Base-by-base conservation (phyloP, 2,329 filamentous ascomycete species). In the Ophiostoma pallidulum region DNA sequence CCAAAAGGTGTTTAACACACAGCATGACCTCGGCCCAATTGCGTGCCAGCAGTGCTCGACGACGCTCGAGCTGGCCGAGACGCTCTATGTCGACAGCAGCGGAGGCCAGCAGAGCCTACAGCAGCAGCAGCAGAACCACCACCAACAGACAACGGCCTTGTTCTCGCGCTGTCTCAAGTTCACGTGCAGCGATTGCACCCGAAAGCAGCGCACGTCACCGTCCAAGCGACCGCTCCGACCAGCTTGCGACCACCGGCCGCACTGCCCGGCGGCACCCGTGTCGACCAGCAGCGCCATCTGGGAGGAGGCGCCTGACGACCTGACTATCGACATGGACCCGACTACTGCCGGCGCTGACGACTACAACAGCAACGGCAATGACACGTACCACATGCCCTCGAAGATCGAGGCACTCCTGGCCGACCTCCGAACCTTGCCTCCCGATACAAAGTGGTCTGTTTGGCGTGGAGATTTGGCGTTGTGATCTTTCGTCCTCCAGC, bases 141-240 rank as follows among this genome's bases (percentile, higher is more conserved):
- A 37, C 0, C 24, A 47, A 0, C 18, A 41, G 7, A 26, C 13
- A 20, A 24, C 47, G 1, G 50, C 61, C 0, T 44, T 53, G 0
- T 66, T 69, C 37, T 61, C 59, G 1, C 55, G 56, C 7, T 71
- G 67, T 24, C 33, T 62, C 8, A 51, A 45, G 10, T 66, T 63
- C 22, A 45, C 59, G 0, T 69, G 67, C 35, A 32, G 55, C 0
- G 57, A 59, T 0, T 68, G 66, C 22, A 37, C 51, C 0, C 50
- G 52, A 3, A 54, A 43, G 5, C 26, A 33, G 0, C 18, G 14
- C 1, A 20, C 40, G 1, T 14, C 39, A 1, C 22, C 39, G 1
- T 14, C 39, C 0, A 22, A 26, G 0, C 24, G 29, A 28, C 24
- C 24, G 6, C 24, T 28, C 0, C 5, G 13, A 0, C 13, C 53